A percentile compares a stretch with the other conserved stretches of the same genome.
These are phyloP conservation scores for Hericium alpestre DNA, from an alignment of 768 basidiomycete species.

Conservation along the genomic window DNA sequence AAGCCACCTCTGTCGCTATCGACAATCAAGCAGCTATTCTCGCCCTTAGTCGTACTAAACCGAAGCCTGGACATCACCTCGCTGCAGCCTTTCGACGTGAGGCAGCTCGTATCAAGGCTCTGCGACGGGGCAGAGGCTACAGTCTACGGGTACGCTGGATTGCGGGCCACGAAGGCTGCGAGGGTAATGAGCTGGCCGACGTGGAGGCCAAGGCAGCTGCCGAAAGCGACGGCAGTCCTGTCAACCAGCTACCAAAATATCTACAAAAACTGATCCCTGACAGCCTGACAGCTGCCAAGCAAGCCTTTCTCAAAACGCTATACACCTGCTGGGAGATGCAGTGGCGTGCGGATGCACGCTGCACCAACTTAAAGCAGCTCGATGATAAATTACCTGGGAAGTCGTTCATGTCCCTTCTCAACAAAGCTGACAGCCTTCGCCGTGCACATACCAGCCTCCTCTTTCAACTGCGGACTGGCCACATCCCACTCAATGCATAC, in stretches of 20 bases:
- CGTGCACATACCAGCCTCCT: background rate
- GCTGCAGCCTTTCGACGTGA: background rate
- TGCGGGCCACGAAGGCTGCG: background rate
- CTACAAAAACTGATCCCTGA: background rate
- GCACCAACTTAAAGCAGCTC: background rate
- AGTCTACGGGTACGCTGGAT: background rate
- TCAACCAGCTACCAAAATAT: background rate
- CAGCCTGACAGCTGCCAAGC: background rate
- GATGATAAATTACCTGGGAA: background rate
- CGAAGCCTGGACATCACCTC: conserved; percentile 7
- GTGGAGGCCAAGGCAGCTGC: background rate
- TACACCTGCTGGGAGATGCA: background rate
- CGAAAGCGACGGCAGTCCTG: background rate
- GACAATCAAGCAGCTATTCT: conserved; percentile 8
- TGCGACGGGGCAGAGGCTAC: background rate
- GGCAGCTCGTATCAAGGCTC: background rate
- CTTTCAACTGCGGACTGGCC: background rate
- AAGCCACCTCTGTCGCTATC: background rate
- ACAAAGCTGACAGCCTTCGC: background rate
- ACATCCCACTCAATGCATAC: background rate
- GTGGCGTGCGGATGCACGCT: background rate
- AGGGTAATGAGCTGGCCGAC: background rate
- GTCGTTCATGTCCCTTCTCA: background rate
- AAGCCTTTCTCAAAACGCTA: background rate
- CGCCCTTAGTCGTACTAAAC: background rate